A percentile compares a stretch with the other conserved stretches of the same genome.
Conservation (phyloP, 495 filamentous ascomycete genomes). For the Xylaria sp. region DNA sequence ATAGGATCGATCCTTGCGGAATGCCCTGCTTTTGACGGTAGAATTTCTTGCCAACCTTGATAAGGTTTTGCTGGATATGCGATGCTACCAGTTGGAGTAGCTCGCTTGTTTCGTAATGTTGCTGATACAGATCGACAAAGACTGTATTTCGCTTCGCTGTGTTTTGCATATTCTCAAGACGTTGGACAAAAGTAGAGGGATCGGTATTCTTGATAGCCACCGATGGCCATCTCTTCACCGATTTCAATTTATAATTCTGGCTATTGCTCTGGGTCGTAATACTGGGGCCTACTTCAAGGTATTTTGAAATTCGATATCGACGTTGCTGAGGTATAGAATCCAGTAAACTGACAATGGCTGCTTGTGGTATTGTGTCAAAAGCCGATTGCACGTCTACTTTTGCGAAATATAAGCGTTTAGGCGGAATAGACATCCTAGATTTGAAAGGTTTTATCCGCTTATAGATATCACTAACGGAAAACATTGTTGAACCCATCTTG, state of each 20-base stretch:
- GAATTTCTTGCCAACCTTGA: constrained; percentile 89
- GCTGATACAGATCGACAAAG: constrained; percentile 71
- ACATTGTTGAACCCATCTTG: constrained; percentile 75
- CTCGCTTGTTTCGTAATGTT: constrained; percentile 58
- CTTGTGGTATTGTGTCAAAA: constrained; percentile 94
- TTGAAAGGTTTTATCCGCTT: constrained; percentile 75
- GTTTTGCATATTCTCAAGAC: constrained; percentile 56
- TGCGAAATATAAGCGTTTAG: constrained; percentile 69
- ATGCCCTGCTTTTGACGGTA: constrained; percentile 90
- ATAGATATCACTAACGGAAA: constrained; percentile 84
- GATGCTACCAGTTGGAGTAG: constrained; percentile 75
- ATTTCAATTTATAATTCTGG: constrained; percentile 46
- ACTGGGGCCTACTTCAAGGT: constrained; percentile 71
- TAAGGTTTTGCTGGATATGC: constrained; percentile 81
- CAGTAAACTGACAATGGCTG: constrained; percentile 70
- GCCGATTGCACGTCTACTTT: constrained; percentile 92
- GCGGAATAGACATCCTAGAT: constrained; percentile 42
- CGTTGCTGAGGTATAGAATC: constrained; percentile 66
- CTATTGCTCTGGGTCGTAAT: constrained; percentile 34
- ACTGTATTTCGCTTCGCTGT: constrained; percentile 68
- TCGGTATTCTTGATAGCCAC: constrained; percentile 61
- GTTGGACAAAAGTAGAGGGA: constrained; percentile 59
- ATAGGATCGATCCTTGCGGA: constrained; percentile 90
- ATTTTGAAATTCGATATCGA: constrained; percentile 74
- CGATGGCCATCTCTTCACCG: constrained; percentile 69